These are phyloP conservation scores for Peronospora belbahrii DNA, from an alignment of 352 stramenopile genomes.

Conservation along the genomic window DNA sequence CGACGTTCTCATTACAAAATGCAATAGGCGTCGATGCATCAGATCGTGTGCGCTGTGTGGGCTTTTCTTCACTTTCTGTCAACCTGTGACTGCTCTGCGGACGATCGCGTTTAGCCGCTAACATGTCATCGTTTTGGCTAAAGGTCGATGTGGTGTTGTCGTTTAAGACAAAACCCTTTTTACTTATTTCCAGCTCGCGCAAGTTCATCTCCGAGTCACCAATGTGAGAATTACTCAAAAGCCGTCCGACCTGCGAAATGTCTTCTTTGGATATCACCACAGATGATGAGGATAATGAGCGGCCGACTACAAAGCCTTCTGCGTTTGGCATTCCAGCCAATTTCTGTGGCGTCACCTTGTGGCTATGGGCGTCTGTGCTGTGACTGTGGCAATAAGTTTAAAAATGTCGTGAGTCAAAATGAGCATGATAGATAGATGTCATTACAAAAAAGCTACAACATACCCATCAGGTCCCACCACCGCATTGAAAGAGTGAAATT, in stretches of 20 bases:
- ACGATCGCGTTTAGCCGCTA: constrained; percentile 57
- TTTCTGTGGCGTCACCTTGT: constrained; percentile 25
- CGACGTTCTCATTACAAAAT: constrained; percentile 14
- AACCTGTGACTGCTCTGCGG: constrained; percentile 58
- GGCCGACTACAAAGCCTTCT: constrained; percentile 21
- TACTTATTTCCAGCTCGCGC: constrained; percentile 71
- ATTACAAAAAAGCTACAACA: background rate
- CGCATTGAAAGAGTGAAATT: constrained; percentile 71
- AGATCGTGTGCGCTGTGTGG: constrained; percentile 48
- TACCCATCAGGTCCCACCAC: constrained; percentile 38
- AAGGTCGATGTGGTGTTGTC: constrained; percentile 6
- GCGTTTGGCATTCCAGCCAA: constrained; percentile 31
- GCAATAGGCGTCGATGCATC: constrained; percentile 21
- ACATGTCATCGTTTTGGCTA: constrained; percentile 27
- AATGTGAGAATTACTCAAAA: constrained; percentile 76
- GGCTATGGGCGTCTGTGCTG: constrained; percentile 42
- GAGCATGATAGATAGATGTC: too few species aligned
- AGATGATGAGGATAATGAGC: constrained; percentile 63
- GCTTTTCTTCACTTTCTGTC: constrained; percentile 53
- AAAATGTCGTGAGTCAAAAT: too few species aligned
- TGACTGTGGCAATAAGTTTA: constrained; percentile 1
- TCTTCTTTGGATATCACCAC: constrained; percentile 75
- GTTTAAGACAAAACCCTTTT: constrained; percentile 38
- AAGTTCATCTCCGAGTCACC: constrained; percentile 71
- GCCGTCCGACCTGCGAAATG: constrained; percentile 53